phyloP scores from a whole-genome alignment of 495 filamentous ascomycete genomes.

The Lasiosphaeriaceae sp. region DNA sequence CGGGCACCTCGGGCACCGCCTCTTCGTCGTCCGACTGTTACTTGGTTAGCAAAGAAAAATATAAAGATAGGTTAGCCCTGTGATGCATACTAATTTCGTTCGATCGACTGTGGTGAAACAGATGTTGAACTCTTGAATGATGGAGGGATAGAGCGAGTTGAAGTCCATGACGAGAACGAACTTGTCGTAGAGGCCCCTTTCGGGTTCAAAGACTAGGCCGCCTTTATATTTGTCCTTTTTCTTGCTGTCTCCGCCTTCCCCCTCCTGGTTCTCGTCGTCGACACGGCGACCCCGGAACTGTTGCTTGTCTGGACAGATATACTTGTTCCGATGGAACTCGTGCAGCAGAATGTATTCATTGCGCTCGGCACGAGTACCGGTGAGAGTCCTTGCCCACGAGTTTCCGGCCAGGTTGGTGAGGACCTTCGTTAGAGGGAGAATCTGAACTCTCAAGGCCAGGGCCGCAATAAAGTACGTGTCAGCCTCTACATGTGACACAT shows the following conservation, averaged over 20 bases:
- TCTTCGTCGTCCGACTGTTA: slow-evolving; percentile 74
- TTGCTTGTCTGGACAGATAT: slow-evolving; percentile 93
- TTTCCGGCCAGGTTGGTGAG: slow-evolving; percentile 96
- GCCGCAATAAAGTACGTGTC: slow-evolving; percentile 96
- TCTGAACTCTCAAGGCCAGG: slow-evolving; percentile 79
- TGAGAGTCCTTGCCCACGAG: slow-evolving; percentile 94
- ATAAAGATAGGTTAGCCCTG: not conserved
- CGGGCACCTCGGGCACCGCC: slow-evolving; percentile 63
- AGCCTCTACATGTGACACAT: slow-evolving; percentile 83
- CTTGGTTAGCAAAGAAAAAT: slow-evolving; percentile 16
- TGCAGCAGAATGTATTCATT: slow-evolving; percentile 99
- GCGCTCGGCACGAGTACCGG: slow-evolving; percentile 90
- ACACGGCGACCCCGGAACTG: slow-evolving; percentile 65
- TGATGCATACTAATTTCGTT: slow-evolving; percentile 51
- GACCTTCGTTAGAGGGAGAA: slow-evolving; percentile 89
- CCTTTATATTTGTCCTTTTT: slow-evolving; percentile 99
- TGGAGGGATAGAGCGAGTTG: slow-evolving; percentile 97
- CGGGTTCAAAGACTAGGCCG: slow-evolving; percentile 95
- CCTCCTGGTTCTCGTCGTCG: slow-evolving; percentile 59
- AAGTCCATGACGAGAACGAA: slow-evolving; percentile 99
- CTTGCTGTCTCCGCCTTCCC: slow-evolving; percentile 65
- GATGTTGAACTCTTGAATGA: slow-evolving; percentile 99
- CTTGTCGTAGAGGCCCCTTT: slow-evolving; percentile 95
- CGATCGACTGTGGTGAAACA: slow-evolving; percentile 96
- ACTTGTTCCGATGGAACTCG: slow-evolving; percentile 93